These are phyloP conservation scores for Fraxinus quadrangulata DNA, from an alignment of 257 asterid species.

Conservation along the genomic window DNA sequence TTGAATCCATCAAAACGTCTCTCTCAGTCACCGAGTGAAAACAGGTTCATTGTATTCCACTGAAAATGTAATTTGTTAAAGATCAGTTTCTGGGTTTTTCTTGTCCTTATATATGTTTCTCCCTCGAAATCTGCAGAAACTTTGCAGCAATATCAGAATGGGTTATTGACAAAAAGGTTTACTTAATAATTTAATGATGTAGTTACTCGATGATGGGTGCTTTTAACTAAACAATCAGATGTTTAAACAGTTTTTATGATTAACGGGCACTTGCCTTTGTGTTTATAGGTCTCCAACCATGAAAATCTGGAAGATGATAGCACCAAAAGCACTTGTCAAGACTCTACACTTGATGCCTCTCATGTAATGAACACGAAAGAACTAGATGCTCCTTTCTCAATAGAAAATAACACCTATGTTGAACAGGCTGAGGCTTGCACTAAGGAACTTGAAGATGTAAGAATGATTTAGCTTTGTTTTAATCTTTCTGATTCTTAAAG, in stretches of 20 bases:
- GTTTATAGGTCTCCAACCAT: conserved; percentile 42
- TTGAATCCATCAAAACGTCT: conserved; percentile 67
- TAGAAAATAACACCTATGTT: conserved; percentile 52
- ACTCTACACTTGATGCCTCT: conserved; percentile 31
- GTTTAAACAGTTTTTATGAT: background rate
- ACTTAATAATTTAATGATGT: conserved; percentile 9
- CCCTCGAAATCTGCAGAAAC: conserved; percentile 51
- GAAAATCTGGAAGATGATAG: conserved; percentile 34
- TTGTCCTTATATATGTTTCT: conserved; percentile 19
- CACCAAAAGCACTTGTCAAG: conserved; percentile 32
- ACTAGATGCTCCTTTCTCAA: conserved; percentile 43
- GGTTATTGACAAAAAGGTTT: conserved; percentile 47
- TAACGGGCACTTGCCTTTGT: conserved; percentile 18
- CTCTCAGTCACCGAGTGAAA: conserved; percentile 39
- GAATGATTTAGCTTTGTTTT: conserved; percentile 22
- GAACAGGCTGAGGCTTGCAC: conserved; percentile 67
- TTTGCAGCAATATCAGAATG: conserved; percentile 43
- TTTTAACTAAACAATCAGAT: background rate
- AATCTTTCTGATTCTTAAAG: conserved; percentile 12
- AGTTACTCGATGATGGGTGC: conserved; percentile 19
- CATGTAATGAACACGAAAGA: conserved; percentile 38
- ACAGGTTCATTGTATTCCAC: conserved; percentile 51
- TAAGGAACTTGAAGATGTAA: conserved; percentile 80
- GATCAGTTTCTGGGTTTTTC: conserved; percentile 1
- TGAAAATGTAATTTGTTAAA: conserved; percentile 20